A percentile compares a stretch with the other conserved stretches of the same genome.
phyloP scores from a whole-genome alignment of 2,329 filamentous ascomycete genomes.

The Nemania serpens region DNA sequence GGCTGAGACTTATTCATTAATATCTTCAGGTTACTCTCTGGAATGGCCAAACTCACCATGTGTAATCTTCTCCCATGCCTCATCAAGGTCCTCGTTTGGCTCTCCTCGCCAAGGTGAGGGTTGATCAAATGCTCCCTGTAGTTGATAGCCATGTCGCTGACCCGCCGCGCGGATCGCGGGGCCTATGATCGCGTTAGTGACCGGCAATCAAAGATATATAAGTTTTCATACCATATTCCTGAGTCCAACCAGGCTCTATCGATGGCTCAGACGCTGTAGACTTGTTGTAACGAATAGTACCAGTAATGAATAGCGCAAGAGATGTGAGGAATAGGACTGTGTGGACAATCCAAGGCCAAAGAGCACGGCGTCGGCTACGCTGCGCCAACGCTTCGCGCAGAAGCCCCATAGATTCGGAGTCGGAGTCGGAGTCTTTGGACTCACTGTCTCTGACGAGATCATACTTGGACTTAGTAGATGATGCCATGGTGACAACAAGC shows the following conservation, averaged over 20 bases:
- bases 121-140: constrained; percentile 6
- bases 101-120: constrained; percentile 12
- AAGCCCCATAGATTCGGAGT: constrained; percentile 2
- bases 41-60: background rate
- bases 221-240: constrained; percentile 3
- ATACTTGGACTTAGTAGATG: background rate
- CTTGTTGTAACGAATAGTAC: background rate
- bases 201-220: background rate
- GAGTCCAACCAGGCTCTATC: constrained; percentile 3
- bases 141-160: constrained; percentile 1
- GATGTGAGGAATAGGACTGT: background rate
- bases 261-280: background rate
- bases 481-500: background rate
- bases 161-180: background rate
- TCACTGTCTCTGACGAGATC: constrained; percentile 2
- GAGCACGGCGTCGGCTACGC: background rate
- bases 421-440: constrained; percentile 8
- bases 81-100: constrained; percentile 4
- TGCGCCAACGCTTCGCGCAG: background rate
- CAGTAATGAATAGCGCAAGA: background rate
- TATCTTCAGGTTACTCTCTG: background rate
- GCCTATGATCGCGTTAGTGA: background rate
- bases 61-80: constrained; percentile 10
- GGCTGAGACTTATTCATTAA: background rate
- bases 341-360: constrained; percentile 6